These are phyloP conservation scores for Geotrichum bryndzae DNA, from an alignment of 1,139 yeast species.

Conservation along the genomic window DNA sequence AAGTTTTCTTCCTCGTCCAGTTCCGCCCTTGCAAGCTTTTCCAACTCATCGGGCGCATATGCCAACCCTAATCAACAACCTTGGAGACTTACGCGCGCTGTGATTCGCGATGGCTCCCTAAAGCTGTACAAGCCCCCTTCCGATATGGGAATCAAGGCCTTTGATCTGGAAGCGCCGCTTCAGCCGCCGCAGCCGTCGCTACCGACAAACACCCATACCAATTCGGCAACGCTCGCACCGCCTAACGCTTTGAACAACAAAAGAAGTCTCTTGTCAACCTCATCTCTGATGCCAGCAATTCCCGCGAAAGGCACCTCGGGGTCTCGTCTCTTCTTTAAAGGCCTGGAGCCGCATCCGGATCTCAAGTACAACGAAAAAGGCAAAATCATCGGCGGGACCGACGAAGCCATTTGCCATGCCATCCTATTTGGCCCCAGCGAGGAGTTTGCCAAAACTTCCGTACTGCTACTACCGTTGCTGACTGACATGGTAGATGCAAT, in stretches of 20 bases:
- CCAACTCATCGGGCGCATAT: slow-evolving; percentile 1
- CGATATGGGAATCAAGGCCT: slow-evolving; percentile 27
- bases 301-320: slow-evolving; percentile 16
- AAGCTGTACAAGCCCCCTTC: slow-evolving; percentile 32
- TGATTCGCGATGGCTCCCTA: slow-evolving; percentile 30
- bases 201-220: slow-evolving; percentile 8
- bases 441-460: slow-evolving; percentile 42
- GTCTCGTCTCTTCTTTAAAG: slow-evolving; percentile 16
- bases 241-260: slow-evolving; percentile 9
- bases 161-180: slow-evolving; percentile 24
- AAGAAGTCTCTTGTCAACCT: slow-evolving; percentile 17
- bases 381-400: slow-evolving; percentile 46
- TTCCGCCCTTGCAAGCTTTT: slow-evolving; percentile 10
- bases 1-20: slow-evolving; percentile 7
- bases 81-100: slow-evolving; percentile 33
- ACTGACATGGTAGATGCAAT: slow-evolving; percentile 54
- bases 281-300: slow-evolving; percentile 13
- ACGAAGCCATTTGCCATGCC: slow-evolving; percentile 71
- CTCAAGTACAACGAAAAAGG: slow-evolving; percentile 49
- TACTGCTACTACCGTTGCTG: slow-evolving; percentile 58
- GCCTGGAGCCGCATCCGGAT: slow-evolving; percentile 59
- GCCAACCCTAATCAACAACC: slow-evolving; percentile 9
- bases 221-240: slow-evolving; percentile 10
- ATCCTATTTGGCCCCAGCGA: slow-evolving; percentile 49
- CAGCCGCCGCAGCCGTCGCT: slow-evolving; percentile 10